These are phyloP conservation scores for Schizophyllum commune DNA, from an alignment of 1,284 basidiomycete genomes.

Conservation along the genomic window DNA sequence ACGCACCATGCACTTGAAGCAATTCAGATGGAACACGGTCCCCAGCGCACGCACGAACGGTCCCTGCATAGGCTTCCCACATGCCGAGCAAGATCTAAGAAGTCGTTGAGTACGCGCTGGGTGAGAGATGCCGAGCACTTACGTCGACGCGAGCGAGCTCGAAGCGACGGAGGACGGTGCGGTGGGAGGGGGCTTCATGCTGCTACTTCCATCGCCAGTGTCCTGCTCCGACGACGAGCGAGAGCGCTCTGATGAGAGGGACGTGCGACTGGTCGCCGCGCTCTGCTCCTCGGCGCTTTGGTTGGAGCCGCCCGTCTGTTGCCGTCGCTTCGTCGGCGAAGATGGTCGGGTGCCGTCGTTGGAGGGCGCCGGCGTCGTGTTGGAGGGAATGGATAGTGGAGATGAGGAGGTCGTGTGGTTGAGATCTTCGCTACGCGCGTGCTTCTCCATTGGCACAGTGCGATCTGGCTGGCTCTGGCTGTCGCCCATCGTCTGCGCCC, in stretches of 20 bases:
- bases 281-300: conserved; percentile 44
- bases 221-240: conserved; percentile 38
- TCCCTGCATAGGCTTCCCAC: conserved; percentile 77
- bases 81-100: conserved; percentile 65
- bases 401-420: conserved; percentile 39
- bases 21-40: conserved; percentile 92
- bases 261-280: conserved; percentile 34
- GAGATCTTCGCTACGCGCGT: conserved; percentile 65
- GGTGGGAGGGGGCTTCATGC: conserved; percentile 39
- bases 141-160: conserved; percentile 36
- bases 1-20: conserved; percentile 93
- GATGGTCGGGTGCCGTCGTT: conserved; percentile 35
- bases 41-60: conserved; percentile 95
- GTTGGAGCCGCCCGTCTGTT: conserved; percentile 32
- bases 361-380: conserved; percentile 41
- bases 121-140: conserved; percentile 22
- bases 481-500: no score
- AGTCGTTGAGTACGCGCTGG: conserved; percentile 14
- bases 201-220: conserved; percentile 4
- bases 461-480: no score
- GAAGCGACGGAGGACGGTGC: conserved; percentile 32
- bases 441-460: conserved; percentile 6
- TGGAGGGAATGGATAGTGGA: conserved; percentile 34
- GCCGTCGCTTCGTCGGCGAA: conserved; percentile 41
- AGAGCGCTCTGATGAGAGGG: conserved; percentile 42